Conservation (phyloP, 2,329 filamentous ascomycete genomes). For the Penicillium corylophilum region DNA sequence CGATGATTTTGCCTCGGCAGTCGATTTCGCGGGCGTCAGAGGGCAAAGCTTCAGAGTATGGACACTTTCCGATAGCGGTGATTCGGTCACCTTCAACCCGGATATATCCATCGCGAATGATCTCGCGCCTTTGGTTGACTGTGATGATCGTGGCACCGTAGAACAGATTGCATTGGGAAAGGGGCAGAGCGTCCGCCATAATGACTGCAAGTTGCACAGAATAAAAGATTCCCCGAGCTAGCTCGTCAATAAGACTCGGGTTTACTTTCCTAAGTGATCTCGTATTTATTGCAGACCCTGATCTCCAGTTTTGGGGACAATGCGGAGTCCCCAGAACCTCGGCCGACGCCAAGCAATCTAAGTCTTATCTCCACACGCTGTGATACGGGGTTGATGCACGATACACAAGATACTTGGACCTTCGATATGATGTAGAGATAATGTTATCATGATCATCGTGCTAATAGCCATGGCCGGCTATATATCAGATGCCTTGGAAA, state of each 20-base stretch:
- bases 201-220: background rate
- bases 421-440: conserved; percentile 10
- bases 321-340: conserved; percentile 2
- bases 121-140: conserved; percentile 16
- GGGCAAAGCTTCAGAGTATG: conserved; percentile 2
- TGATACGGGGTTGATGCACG: conserved; percentile 3
- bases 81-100: conserved; percentile 9
- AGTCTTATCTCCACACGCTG: conserved; percentile 7
- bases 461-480: background rate
- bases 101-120: conserved; percentile 17
- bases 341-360: conserved; percentile 17
- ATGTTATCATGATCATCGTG: background rate
- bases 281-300: background rate
- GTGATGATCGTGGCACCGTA: conserved; percentile 19
- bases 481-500: conserved; percentile 8
- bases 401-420: background rate
- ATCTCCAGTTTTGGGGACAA: background rate
- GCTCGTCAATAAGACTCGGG: background rate
- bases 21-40: conserved; percentile 21
- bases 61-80: conserved; percentile 7
- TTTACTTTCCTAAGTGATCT: background rate
- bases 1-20: conserved; percentile 32
- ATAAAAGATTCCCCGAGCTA: background rate
- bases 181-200: background rate
- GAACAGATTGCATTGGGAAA: conserved; percentile 11